Conservation (phyloP, 2,329 filamentous ascomycete genomes). For the Fusarium foetens region DNA sequence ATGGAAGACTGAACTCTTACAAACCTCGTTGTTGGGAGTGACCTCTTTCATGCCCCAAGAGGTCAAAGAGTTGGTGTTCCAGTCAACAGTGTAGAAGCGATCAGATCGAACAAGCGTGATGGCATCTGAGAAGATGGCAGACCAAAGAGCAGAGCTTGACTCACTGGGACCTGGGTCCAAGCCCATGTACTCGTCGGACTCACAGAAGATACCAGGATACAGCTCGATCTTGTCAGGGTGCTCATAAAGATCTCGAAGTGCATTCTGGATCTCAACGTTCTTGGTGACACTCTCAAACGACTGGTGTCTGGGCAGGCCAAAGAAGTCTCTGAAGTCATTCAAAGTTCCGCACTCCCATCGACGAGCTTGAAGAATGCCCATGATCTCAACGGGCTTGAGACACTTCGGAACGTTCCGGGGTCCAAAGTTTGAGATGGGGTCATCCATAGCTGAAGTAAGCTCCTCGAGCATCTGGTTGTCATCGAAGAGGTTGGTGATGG, state of each 20-base stretch:
- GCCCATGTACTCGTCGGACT: conserved; percentile 58
- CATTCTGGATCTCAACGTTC: conserved; percentile 9
- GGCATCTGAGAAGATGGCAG: conserved; percentile 76
- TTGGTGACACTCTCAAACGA: conserved; percentile 58
- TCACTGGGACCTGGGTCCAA: conserved; percentile 74
- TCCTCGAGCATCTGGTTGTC: conserved; percentile 27
- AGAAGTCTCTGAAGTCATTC: conserved; percentile 72
- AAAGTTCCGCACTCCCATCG: conserved; percentile 62
- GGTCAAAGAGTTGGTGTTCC: conserved; percentile 52
- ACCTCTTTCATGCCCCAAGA: conserved; percentile 41
- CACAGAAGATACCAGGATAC: conserved; percentile 73
- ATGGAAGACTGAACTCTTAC: conserved; percentile 41
- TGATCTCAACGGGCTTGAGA: conserved; percentile 66
- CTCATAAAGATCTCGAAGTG: conserved; percentile 58
- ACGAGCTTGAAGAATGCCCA: conserved; percentile 68
- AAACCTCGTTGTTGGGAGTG: conserved; percentile 28
- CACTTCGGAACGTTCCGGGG: conserved; percentile 66
- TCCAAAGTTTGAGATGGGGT: conserved; percentile 58
- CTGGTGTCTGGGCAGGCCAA: conserved; percentile 63
- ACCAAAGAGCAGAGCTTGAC: conserved; percentile 64
- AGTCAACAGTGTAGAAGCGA: conserved; percentile 68
- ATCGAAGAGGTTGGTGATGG: conserved; percentile 21
- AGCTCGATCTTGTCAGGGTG: conserved; percentile 71
- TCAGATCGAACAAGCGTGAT: conserved; percentile 76
- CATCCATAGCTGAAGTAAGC: conserved; percentile 62